Base-by-base conservation (phyloP, 2,329 filamentous ascomycete species). In the Ascochyta clinopodiicola region DNA sequence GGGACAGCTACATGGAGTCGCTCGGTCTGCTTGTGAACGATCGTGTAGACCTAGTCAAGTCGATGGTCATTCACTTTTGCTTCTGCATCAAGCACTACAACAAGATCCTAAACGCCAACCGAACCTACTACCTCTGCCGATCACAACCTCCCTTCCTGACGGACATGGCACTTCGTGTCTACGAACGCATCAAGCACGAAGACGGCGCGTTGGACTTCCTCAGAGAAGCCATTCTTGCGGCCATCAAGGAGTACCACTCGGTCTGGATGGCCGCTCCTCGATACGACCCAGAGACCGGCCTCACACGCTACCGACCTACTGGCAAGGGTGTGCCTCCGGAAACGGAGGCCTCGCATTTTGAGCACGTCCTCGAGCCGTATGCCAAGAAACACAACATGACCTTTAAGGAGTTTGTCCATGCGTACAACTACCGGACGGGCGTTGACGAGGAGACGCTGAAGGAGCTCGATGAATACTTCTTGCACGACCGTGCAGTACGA, bases 1-100 rank as follows among this genome's bases (percentile, higher is more conserved):
- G 95, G 95, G 95, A 99, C 77, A 97, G 92, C 74, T 99, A 98
- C 80, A 98, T 99, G 92, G 91, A 94, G 75, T 95, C 94, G 5
- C 82, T 98, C 3, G 95, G 95, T 17, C 83, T 99, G 55, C 81
- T 98, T 56, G 86, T 92, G 66, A 92, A 94, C 71, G 90, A 95
- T 72, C 88, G 91, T 56, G 87, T 92, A 21, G 87, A 97, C 68
- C 80, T 98, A 51, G 92, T 92, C 64, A 96, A 97, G 80, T 85
- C 89, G 44, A 98, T 99, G 92, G 93, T 98, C 46, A 82, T 86
- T 67, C 96, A 99, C 79, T 98, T 98, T 76, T 96, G 92, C 76
- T 99, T 99, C 81, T 96, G 92, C 78, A 98, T 99, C 77, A 88
- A 93, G 74, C 94, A 99, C 77, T 99, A 99, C 73, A 94, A 93